phyloP scores from a whole-genome alignment of 108 stramenopile genomes.

The Hondaea fermentalgiana region DNA sequence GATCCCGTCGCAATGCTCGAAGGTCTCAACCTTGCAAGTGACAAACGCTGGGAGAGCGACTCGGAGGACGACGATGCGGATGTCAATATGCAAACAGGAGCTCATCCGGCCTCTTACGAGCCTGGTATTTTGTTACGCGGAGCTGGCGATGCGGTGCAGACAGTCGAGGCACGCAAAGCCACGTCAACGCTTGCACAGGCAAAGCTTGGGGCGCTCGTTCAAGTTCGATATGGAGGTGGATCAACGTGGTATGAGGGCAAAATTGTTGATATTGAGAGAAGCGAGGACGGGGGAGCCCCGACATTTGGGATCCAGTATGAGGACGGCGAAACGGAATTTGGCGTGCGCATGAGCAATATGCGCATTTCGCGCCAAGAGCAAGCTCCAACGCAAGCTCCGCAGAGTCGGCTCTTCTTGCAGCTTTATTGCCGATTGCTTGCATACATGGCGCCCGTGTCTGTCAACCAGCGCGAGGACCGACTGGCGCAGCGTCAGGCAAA shows the following conservation, averaged over 20 bases:
- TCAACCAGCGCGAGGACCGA: not conserved
- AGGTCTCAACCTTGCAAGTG: not conserved
- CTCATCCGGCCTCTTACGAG: not conserved
- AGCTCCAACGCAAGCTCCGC: not conserved
- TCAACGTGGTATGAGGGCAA: not conserved
- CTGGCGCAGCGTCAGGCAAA: not conserved
- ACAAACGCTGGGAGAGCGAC: not conserved
- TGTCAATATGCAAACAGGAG: not conserved
- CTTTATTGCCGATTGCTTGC: not conserved
- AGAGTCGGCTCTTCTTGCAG: not conserved
- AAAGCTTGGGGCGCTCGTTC: not conserved
- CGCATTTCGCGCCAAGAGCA: not conserved
- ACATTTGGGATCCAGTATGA: not conserved
- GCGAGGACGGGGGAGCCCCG: not conserved
- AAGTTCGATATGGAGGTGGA: not conserved
- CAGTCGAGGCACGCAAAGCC: not conserved
- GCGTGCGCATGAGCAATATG: not conserved
- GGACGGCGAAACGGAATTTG: not conserved
- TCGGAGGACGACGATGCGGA: not conserved
- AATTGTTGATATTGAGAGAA: not conserved
- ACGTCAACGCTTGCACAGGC: not conserved
- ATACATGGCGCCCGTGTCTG: not conserved
- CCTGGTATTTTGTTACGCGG: not conserved
- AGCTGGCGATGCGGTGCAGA: not conserved
- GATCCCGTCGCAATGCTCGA: not conserved